phyloP scores from a whole-genome alignment of 805 yeast species.

The Ascoidea rubescens region DNA sequence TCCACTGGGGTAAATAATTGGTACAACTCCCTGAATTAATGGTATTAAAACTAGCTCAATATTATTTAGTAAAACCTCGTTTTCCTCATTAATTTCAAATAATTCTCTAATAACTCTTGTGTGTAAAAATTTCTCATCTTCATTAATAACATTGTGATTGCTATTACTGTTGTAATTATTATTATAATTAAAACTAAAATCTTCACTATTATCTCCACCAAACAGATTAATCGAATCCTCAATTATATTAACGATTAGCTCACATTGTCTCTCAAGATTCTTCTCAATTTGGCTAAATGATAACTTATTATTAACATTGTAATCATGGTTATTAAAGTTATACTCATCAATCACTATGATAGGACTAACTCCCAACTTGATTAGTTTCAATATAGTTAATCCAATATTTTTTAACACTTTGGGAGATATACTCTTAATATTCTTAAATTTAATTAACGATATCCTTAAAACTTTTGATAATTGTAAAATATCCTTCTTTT shows the following conservation, averaged over 20 bases:
- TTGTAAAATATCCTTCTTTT: constrained; percentile 14
- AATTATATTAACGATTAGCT: constrained; percentile 3
- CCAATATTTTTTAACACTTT: constrained; percentile 33
- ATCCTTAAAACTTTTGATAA: constrained; percentile 29
- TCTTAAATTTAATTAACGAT: constrained; percentile 41
- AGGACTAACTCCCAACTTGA: constrained; percentile 61
- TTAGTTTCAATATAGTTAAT: constrained; percentile 38
- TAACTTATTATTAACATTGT: constrained; percentile 14
- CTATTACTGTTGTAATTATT: background rate
- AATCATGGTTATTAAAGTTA: constrained; percentile 12
- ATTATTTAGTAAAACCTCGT: no score
- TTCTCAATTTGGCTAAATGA: constrained; percentile 10
- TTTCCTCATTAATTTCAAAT: background rate
- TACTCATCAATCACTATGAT: constrained; percentile 44
- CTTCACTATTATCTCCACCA: no score
- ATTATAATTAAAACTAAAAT: background rate
- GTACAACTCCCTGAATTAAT: background rate
- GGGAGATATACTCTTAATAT: constrained; percentile 20
- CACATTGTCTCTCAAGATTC: constrained; percentile 6
- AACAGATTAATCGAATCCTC: constrained; percentile 3
- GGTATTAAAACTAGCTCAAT: background rate
- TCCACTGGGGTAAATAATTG: background rate
- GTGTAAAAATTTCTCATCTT: background rate
- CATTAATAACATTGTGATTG: background rate
- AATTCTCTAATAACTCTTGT: constrained; percentile 1